Evolutionary conservation across 352 stramenopile species (phyloP).

Genomic region (Phytophthora multivora): DNA sequence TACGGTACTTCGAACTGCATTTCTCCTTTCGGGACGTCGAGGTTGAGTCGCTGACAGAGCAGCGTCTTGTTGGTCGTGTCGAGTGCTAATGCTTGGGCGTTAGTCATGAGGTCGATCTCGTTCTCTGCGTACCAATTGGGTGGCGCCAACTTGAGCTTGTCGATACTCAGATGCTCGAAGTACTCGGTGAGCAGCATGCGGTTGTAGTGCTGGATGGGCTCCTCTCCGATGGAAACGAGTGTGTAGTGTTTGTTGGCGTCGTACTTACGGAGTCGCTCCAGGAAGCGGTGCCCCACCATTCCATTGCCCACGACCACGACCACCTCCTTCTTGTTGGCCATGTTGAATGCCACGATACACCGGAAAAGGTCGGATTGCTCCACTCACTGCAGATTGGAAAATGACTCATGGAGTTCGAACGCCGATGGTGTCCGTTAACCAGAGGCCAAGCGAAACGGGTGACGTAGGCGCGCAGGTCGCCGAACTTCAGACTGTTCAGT

Average conservation of each 20-base stretch:
- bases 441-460: background rate
- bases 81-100: constrained; percentile 76
- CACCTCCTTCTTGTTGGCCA: constrained; percentile 46
- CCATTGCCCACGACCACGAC: constrained; percentile 92
- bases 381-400: constrained; percentile 21
- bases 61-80: constrained; percentile 81
- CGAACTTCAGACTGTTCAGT: background rate
- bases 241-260: constrained; percentile 62
- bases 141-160: constrained; percentile 83
- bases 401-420: constrained; percentile 11
- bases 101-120: constrained; percentile 76
- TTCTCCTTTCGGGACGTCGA: constrained; percentile 22
- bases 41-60: constrained; percentile 38
- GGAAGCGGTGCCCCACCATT: constrained; percentile 92
- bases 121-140: constrained; percentile 88
- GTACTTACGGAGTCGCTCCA: constrained; percentile 76
- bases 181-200: constrained; percentile 92
- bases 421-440: constrained; percentile 7
- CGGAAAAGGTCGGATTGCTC: background rate
- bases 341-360: constrained; percentile 4
- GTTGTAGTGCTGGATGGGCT: constrained; percentile 92
- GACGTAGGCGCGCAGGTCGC: constrained; percentile 1
- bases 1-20: constrained; percentile 75
- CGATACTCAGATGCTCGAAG: constrained; percentile 91
- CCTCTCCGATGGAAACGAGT: constrained; percentile 92